These are phyloP conservation scores for Aristolochia contorta DNA, from an alignment of 164 flowering plant species.

Conservation along the genomic window DNA sequence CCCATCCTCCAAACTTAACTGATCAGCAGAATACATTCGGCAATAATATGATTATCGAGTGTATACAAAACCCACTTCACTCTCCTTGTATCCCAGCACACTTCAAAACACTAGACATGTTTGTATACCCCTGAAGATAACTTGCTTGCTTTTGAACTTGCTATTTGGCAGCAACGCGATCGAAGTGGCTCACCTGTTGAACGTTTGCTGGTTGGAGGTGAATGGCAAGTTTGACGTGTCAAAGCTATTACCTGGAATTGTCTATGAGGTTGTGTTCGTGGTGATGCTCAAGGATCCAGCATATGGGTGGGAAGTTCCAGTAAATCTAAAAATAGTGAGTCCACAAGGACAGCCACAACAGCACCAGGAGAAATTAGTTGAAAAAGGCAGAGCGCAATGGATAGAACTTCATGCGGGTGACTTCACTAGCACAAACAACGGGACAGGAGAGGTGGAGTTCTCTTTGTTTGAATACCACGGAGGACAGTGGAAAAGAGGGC, in stretches of 20 bases:
- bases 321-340: conserved; percentile 37
- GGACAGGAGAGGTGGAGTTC: conserved; percentile 34
- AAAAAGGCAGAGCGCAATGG: conserved; percentile 36
- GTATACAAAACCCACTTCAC: too few relatives aligned
- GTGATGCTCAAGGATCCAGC: conserved; percentile 45
- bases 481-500: conserved; percentile 60
- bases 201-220: conserved; percentile 82
- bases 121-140: too few relatives aligned
- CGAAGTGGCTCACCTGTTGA: conserved; percentile 43
- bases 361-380: conserved; percentile 22
- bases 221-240: conserved; percentile 36
- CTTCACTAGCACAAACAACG: conserved; percentile 14
- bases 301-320: conserved; percentile 63
- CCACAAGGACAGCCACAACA: conserved; percentile 40
- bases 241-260: conserved; percentile 36
- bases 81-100: too few relatives aligned
- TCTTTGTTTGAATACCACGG: conserved; percentile 38
- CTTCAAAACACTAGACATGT: too few relatives aligned
- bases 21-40: too few relatives aligned
- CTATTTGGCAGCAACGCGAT: conserved; percentile 25
- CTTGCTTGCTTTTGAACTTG: background rate
- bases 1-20: too few relatives aligned
- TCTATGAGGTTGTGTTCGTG: conserved; percentile 39
- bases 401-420: conserved; percentile 39
- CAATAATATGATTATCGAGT: too few relatives aligned